Evolutionary conservation across 305 asterid genomes (phyloP).

Genomic region (Plantago coronopus): DNA sequence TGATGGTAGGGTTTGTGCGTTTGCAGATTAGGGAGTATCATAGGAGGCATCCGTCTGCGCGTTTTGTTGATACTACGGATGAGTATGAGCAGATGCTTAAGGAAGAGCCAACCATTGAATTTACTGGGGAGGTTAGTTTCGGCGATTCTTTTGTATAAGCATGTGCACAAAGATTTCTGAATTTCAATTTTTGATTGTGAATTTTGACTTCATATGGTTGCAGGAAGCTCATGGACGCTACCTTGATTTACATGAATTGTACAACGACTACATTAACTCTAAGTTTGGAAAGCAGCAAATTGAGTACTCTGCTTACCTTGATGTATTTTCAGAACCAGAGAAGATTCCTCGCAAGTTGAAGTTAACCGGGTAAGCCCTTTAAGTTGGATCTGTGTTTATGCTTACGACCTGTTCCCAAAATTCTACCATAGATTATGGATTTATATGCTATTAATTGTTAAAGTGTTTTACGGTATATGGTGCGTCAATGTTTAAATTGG

Average conservation of each 20-base stretch:
- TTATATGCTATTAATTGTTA: slow-evolving; percentile 13
- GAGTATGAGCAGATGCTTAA: slow-evolving; percentile 81
- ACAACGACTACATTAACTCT: slow-evolving; percentile 74
- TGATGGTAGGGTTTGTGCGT: not conserved
- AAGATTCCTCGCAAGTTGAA: slow-evolving; percentile 60
- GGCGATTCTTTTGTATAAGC: not conserved
- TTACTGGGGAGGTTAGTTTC: slow-evolving; percentile 82
- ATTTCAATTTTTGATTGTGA: not conserved
- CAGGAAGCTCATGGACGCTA: slow-evolving; percentile 92
- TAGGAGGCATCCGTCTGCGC: slow-evolving; percentile 81
- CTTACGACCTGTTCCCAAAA: not conserved
- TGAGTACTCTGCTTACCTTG: slow-evolving; percentile 80
- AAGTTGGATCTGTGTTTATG: slow-evolving; percentile 6
- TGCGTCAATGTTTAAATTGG: not conserved
- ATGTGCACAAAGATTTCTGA: too few species aligned
- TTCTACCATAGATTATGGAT: not conserved
- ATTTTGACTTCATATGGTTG: slow-evolving; percentile 7
- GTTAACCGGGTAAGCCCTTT: slow-evolving; percentile 57
- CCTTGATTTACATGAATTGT: slow-evolving; percentile 92
- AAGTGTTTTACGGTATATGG: not conserved
- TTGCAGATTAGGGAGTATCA: slow-evolving; percentile 91
- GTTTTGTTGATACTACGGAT: slow-evolving; percentile 71
- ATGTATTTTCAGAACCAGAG: slow-evolving; percentile 61
- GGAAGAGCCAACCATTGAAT: slow-evolving; percentile 83
- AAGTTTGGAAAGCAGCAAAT: slow-evolving; percentile 76